Conservation (phyloP, 176 grass and related monocot genomes). For the Carex scoparia region DNA sequence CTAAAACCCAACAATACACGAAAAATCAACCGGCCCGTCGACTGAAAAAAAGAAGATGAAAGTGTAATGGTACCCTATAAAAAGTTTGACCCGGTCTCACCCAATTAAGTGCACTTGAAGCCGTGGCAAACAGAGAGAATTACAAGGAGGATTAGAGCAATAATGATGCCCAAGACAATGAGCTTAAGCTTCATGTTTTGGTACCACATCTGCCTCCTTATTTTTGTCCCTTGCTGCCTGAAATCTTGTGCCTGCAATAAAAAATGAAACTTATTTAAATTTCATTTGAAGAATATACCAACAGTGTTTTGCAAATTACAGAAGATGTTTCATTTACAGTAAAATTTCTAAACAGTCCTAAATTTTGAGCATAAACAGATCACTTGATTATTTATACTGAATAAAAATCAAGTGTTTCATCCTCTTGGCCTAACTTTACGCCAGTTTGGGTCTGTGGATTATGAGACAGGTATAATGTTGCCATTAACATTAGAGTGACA, state of each 20-base stretch:
- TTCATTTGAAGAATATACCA: neutral
- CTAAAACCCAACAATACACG: neutral
- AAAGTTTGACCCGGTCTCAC: neutral
- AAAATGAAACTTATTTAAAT: neutral
- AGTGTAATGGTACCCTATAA: neutral
- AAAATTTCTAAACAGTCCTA: neutral
- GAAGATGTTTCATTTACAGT: neutral
- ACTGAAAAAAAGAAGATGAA: neutral
- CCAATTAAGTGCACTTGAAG: slow-evolving; percentile 49
- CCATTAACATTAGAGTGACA: neutral
- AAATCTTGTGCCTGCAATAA: slow-evolving; percentile 69
- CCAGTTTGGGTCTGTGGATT: neutral
- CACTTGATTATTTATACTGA: neutral
- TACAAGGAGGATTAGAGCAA: slow-evolving; percentile 60
- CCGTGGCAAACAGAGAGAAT: slow-evolving; percentile 68
- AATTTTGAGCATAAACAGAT: neutral
- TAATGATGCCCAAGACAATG: slow-evolving; percentile 62
- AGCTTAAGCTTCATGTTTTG: slow-evolving; percentile 96
- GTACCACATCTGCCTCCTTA: slow-evolving; percentile 77
- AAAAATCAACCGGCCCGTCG: neutral
- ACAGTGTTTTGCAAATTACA: neutral
- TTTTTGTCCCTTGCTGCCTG: slow-evolving; percentile 57
- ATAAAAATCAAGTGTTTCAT: neutral
- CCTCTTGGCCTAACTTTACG: neutral
- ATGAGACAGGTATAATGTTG: neutral